Evolutionary conservation across 495 filamentous ascomycete species (phyloP), one percentile per base, ranked within the genome.

Genomic region (Penicillium cataractarum): DNA sequence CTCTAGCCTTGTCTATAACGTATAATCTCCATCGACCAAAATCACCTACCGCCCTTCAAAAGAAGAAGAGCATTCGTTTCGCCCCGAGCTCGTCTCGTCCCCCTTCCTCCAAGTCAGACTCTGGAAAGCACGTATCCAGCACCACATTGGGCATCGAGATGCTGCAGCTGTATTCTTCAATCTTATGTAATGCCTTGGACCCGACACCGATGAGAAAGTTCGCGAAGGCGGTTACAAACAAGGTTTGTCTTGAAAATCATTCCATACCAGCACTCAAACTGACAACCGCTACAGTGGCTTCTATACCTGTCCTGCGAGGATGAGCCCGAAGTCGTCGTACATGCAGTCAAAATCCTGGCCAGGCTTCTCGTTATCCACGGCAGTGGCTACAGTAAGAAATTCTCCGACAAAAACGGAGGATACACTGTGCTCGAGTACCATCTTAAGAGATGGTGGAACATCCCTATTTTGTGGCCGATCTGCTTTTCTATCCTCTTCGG

Each of bases 201-300:
- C 68, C 70, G 13, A 73, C 79, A 15, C 88, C 88, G 37, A 87
- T 97, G 55, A 86, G 86, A 68, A 94, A 91, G 67, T 99, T 99
- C 78, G 92, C 94, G 17, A 92, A 89, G 76, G 95, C 93, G 2
- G 94, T 98, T 4, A 97, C 96, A 29, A 96, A 94, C 65, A 98
- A 96, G 87, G 93, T 95, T 81, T 69, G 84, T 78, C 54, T 6
- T 17, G 39, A 15, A 17, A 37, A 9, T 2, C 8, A n/a, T 27
- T 5, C 6, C 24, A 27, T 29, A 12, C 29, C 13, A 29, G 24
- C 26, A 60, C 5, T 13, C 19, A 19, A 1, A 31, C 37, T 33
- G 17, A 22, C 12, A 15, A 44, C 62, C 58, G 44, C 55, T 62
- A 37, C 66, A 97, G 92, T 98, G 96, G 95, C 85, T 98, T 59